Evolutionary conservation across 2,329 filamentous ascomycete genomes (phyloP).

Genomic region (Boeremia exigua): DNA sequence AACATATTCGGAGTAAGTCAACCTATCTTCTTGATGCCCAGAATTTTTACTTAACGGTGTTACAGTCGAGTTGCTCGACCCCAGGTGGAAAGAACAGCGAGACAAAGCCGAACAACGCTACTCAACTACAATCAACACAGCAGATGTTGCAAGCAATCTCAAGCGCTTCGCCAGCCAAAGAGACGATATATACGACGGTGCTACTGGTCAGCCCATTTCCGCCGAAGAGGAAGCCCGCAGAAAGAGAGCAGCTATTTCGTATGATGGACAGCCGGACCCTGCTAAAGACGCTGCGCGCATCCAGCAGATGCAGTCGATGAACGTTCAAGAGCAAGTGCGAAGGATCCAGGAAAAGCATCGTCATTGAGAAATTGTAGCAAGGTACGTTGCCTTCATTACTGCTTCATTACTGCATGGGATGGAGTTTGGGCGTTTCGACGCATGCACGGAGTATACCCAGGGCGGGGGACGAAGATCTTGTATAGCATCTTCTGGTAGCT

Average conservation of each 20-base stretch:
- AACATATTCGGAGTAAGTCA: slow-evolving; percentile 82
- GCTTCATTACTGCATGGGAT: slow-evolving; percentile 18
- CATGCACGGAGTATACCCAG: slow-evolving; percentile 18
- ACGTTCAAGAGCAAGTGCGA: slow-evolving; percentile 85
- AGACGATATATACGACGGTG: slow-evolving; percentile 81
- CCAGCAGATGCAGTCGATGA: slow-evolving; percentile 62
- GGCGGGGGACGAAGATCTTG: slow-evolving; percentile 9
- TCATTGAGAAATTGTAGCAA: slow-evolving; percentile 13
- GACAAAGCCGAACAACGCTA: slow-evolving; percentile 85
- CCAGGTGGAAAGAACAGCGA: slow-evolving; percentile 94
- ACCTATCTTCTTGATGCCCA: not conserved
- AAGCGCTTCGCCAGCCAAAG: slow-evolving; percentile 93
- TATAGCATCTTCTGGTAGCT: slow-evolving; percentile 7
- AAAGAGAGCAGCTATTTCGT: slow-evolving; percentile 75
- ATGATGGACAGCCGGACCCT: slow-evolving; percentile 67
- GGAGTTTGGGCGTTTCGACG: slow-evolving; percentile 23
- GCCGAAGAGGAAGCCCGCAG: slow-evolving; percentile 76
- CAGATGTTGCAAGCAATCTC: slow-evolving; percentile 89
- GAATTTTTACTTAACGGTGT: slow-evolving; percentile 45
- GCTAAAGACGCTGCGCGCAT: slow-evolving; percentile 61
- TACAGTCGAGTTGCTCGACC: slow-evolving; percentile 85
- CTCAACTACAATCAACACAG: slow-evolving; percentile 83
- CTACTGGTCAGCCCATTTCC: slow-evolving; percentile 70
- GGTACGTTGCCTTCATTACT: not conserved
- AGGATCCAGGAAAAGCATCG: slow-evolving; percentile 65